Evolutionary conservation across 352 stramenopile genomes (phyloP).

Genomic region (Globisporangium parvum): DNA sequence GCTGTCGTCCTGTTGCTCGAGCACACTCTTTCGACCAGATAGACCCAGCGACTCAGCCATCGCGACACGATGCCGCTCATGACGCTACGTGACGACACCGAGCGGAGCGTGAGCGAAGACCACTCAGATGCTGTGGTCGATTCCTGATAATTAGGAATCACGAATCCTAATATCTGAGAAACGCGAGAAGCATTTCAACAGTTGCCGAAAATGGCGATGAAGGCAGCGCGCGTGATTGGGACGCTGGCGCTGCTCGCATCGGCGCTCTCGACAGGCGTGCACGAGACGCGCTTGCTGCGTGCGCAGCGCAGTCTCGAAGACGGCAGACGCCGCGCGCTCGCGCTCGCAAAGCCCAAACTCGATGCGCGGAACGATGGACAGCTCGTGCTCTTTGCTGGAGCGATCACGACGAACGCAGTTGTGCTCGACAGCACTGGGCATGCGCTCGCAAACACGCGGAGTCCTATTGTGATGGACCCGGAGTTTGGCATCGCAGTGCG

Average conservation of each 20-base stretch:
- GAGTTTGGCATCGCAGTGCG: slow-evolving; percentile 56
- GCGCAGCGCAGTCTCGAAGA: slow-evolving; percentile 48
- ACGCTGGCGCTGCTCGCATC: slow-evolving; percentile 41
- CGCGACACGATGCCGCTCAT: no score
- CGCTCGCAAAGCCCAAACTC: slow-evolving; percentile 19
- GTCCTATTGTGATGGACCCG: slow-evolving; percentile 51
- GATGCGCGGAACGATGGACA: slow-evolving; percentile 18
- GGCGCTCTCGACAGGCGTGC: slow-evolving; percentile 40
- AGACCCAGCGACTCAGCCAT: no score
- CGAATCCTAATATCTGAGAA: background rate
- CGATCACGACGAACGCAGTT: slow-evolving; percentile 35
- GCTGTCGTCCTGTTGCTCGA: background rate
- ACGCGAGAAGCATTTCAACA: background rate
- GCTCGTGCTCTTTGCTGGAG: slow-evolving; percentile 38
- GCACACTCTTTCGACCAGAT: no score
- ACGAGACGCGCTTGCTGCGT: slow-evolving; percentile 47
- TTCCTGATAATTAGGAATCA: background rate
- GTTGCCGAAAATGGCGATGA: slow-evolving; percentile 17
- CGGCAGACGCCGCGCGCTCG: slow-evolving; percentile 22
- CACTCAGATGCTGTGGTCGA: background rate
- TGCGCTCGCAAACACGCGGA: slow-evolving; percentile 20
- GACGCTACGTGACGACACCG: background rate
- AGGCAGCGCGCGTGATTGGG: slow-evolving; percentile 35
- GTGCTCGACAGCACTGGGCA: slow-evolving; percentile 13
- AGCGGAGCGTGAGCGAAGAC: background rate